Base-by-base conservation (phyloP, 2,329 filamentous ascomycete species). In the Diplodia mutila region DNA sequence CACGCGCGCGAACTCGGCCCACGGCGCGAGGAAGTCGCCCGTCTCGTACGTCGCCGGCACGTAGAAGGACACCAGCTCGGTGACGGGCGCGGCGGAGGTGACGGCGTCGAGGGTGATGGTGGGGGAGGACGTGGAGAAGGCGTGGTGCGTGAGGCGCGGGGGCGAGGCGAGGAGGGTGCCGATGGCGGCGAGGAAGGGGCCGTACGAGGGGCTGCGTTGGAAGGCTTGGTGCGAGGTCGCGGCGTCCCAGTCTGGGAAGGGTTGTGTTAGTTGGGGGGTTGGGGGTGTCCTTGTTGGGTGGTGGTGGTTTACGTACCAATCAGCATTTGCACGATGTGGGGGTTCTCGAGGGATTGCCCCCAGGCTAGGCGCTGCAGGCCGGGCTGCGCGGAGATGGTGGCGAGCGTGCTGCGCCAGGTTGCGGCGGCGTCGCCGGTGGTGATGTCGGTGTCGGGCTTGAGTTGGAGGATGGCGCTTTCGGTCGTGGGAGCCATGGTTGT, bases 1-100 rank as follows among this genome's bases (percentile, higher is more conserved):
- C 3, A 74, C 70, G 8, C 74, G 71, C n/a, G 74, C 72, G 69
- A 86, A 83, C 18, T 78, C 73, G 12, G 74, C 70, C 59, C 81
- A 73, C 42, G 75, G 76, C 4, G 69, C 69, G 54, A 76, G 71
- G 32, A 82, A 69, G 21, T 75, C 65, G 12, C 77, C 75, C 1
- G 69, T 54, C 4, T 74, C 72, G 4, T 78, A 65, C 1, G 53
- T 71, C 32, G 73, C 73, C 0, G 79, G 73, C 69, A 85, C 83
- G 69, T 81, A 80, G 34, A 84, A 76, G 0, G 76, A 77, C 11
- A 80, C 75, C 37, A 86, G 74, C 71, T 87, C 85, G 0, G 85
- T 85, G 2, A 85, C 76, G 1, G 85, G 83, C 1, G 80, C 79
- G 48, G 79, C 76, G 21, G 75, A 71, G 37, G 76, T 77, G 29